A percentile compares a stretch with the other conserved stretches of the same genome.
Evolutionary conservation across 768 basidiomycete species (phyloP).

Genomic region (Mycena haematopus): DNA sequence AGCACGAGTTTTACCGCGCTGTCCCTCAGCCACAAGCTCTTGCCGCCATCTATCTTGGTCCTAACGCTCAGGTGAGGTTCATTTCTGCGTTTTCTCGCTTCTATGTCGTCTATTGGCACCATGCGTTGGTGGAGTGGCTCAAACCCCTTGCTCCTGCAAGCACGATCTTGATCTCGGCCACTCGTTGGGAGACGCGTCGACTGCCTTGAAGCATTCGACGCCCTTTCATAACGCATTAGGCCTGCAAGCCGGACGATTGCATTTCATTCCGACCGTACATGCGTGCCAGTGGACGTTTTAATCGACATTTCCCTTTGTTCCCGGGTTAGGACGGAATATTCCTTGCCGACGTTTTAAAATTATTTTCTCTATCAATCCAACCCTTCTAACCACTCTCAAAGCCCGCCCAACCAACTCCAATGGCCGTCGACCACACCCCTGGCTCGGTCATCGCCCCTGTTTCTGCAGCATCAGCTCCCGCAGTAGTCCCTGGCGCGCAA

Average conservation of each 20-base stretch:
- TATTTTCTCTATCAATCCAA: background rate
- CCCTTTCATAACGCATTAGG: no score
- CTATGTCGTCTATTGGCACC: background rate
- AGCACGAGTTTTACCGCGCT: constrained; percentile 75
- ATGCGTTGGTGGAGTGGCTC: background rate
- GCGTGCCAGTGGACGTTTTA: no score
- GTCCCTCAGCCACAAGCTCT: constrained; percentile 70
- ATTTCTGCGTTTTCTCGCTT: background rate
- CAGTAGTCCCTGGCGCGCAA: constrained; percentile 8
- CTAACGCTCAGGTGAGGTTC: constrained; percentile 36
- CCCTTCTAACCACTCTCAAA: constrained; percentile 9
- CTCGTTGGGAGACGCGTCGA: no score
- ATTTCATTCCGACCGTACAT: no score
- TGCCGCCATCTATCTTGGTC: constrained; percentile 68
- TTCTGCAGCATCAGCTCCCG: constrained; percentile 1
- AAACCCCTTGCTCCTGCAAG: background rate
- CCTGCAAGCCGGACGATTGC: no score
- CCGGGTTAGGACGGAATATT: no score
- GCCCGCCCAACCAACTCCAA: constrained; percentile 2
- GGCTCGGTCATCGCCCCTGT: background rate
- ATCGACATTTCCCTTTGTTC: no score
- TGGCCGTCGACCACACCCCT: constrained; percentile 3
- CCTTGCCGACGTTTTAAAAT: no score
- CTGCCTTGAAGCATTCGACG: no score
- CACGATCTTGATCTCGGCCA: no score